Base-by-base conservation (phyloP, 164 flowering plant species). In the Macadamia tetraphylla region DNA sequence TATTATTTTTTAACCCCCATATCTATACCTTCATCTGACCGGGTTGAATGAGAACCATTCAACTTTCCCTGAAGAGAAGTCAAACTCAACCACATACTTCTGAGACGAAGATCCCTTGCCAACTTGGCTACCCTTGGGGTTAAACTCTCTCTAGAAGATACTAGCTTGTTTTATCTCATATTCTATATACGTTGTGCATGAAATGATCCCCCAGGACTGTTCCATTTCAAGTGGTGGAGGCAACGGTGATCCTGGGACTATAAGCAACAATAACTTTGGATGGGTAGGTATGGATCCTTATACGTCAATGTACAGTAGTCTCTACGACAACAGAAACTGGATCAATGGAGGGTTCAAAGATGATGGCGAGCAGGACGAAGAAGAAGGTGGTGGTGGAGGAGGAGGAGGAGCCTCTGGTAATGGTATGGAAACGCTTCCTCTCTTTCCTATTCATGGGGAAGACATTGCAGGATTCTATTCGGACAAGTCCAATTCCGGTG, bases 391-490 rank as follows among this genome's bases (percentile, higher is more conserved):
- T 3, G 51, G 9, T 23, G 23, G 23, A 23, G 51, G 13, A 46
- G 51, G 13, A 46, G 51, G 7, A 46, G 51, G 9, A 46, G 51
- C 51, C 18, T 62, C 70, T 35, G 78, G 71, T 9, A 35, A 5
- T 35, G 82, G 78, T 63, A 73, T 83, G 6, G 89, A 90, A 67
- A 94, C 98, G 3, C 95, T 94, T 6, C 94, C 92, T 23, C 84
- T 94, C 9, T 94, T 94, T 65, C 98, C 97, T 56, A 83, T 87
- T 82, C 94, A 81, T 43, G 82, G 74, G 4, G 89, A 85, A 13
- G 77, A 80, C 51, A 43, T 49, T 77, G 43, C 62, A 42, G 77
- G 74, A 55, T 73, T 71, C 61, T 75, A 67, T 74, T 71, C 63
- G 59, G 51, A 70, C 3, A 76, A 64, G 46, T 63, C 78, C 1